A percentile compares a stretch with the other conserved stretches of the same genome.
phyloP scores from a whole-genome alignment of 805 yeast genomes.

The Metschnikowia gelsemii region DNA sequence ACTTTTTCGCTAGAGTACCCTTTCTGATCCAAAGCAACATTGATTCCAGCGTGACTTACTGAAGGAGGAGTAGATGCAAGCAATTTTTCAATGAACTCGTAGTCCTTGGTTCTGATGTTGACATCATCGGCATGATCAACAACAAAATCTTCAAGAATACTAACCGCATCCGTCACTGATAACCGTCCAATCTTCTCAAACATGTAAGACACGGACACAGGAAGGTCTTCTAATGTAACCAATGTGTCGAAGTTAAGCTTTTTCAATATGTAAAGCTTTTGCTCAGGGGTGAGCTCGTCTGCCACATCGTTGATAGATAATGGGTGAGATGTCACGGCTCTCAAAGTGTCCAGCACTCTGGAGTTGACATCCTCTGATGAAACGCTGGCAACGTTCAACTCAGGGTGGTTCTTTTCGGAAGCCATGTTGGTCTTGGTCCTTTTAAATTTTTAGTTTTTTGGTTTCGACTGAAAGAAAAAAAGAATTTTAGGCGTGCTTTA shows the following conservation, averaged over 20 bases:
- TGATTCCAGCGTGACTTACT: not conserved
- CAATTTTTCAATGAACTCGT: constrained; percentile 4
- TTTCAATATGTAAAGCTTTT: constrained; percentile 30
- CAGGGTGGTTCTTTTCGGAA: constrained; percentile 2
- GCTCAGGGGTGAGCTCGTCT: constrained; percentile 23
- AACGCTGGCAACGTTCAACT: not conserved
- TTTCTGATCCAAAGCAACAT: not conserved
- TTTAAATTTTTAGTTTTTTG: no score
- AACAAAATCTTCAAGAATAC: constrained; percentile 1
- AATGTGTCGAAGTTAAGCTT: constrained; percentile 29
- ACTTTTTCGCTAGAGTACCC: constrained; percentile 2
- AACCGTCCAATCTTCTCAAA: constrained; percentile 4
- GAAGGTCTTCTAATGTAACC: constrained; percentile 32
- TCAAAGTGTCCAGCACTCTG: constrained; percentile 12
- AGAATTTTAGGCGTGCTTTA: not conserved
- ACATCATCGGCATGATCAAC: constrained; percentile 4
- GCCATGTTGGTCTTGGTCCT: no score
- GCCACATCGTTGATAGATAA: constrained; percentile 30
- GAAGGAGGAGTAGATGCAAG: constrained; percentile 1
- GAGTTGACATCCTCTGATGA: constrained; percentile 1
- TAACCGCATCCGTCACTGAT: constrained; percentile 3
- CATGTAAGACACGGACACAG: constrained; percentile 26
- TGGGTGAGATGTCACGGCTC: constrained; percentile 26
- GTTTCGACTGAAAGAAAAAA: not conserved
- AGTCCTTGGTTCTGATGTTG: constrained; percentile 1